Evolutionary conservation across 116 monocot genomes (phyloP).

Genomic region (Phalaenopsis hybrid): DNA sequence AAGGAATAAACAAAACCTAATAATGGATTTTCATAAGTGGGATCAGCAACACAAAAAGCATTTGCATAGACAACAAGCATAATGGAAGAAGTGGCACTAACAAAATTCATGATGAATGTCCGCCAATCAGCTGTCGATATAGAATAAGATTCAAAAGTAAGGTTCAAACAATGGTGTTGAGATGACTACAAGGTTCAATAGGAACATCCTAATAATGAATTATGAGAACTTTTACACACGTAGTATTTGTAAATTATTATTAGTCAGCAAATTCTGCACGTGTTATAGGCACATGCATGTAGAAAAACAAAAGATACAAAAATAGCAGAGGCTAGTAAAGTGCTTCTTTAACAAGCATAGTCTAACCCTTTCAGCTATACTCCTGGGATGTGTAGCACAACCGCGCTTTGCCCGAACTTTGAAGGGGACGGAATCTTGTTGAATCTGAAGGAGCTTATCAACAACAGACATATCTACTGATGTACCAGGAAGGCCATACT

Average conservation of each 20-base stretch:
- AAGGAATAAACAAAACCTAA: too few species aligned
- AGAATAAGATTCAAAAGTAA: too few species aligned
- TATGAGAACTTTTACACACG: too few species aligned
- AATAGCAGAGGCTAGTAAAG: background rate
- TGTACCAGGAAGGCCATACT: conserved; percentile 9
- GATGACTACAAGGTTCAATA: too few species aligned
- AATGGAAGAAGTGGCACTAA: too few species aligned
- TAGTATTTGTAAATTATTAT: background rate
- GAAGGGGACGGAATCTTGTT: conserved; percentile 61
- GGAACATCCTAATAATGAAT: too few species aligned
- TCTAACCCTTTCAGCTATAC: conserved; percentile 83
- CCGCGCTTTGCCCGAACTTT: conserved; percentile 87
- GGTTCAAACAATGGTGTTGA: too few species aligned
- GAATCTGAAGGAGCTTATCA: conserved; percentile 53
- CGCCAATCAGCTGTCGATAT: too few species aligned
- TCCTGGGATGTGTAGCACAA: conserved; percentile 87
- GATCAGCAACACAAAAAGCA: too few species aligned
- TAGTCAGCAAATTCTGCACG: background rate
- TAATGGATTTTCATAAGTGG: too few species aligned
- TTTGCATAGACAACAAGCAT: too few species aligned
- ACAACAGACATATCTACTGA: conserved; percentile 34
- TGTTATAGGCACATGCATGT: background rate
- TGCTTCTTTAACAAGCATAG: background rate
- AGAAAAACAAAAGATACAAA: background rate
- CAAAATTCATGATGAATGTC: too few species aligned